Evolutionary conservation across 1,284 basidiomycete species (phyloP).

Genomic region (Caloboletus firmus): DNA sequence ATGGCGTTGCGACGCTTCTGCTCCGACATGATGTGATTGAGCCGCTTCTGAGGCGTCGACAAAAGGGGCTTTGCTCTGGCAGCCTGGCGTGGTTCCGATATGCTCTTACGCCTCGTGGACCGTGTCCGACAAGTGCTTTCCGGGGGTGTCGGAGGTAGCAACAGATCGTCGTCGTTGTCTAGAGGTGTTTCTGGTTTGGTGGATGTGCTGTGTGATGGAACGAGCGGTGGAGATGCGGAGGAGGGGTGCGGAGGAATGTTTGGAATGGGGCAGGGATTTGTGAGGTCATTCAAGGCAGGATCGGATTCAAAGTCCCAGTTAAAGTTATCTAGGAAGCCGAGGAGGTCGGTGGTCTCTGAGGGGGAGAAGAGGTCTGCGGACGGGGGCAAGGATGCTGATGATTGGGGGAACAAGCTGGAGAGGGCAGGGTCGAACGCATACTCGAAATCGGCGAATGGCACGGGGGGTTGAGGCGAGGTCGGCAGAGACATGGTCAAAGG

Average conservation of each 20-base stretch:
- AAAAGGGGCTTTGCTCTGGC: slow-evolving; percentile 57
- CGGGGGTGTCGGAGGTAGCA: slow-evolving; percentile 1
- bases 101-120: slow-evolving; percentile 23
- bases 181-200: slow-evolving; percentile 7
- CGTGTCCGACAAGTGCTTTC: slow-evolving; percentile 16
- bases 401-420: slow-evolving; percentile 51
- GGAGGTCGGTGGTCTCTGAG: slow-evolving; percentile 67
- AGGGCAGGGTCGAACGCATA: slow-evolving; percentile 61
- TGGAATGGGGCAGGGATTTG: slow-evolving; percentile 5
- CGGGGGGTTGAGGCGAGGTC: slow-evolving; percentile 44
- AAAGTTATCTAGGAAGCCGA: slow-evolving; percentile 77
- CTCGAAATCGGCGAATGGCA: slow-evolving; percentile 61
- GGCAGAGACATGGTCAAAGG: slow-evolving; percentile 34
- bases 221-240: slow-evolving; percentile 6
- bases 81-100: slow-evolving; percentile 21
- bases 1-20: slow-evolving; percentile 89
- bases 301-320: slow-evolving; percentile 58
- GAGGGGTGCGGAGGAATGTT: not conserved
- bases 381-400: slow-evolving; percentile 56
- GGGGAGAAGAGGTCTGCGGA: slow-evolving; percentile 74
- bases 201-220: slow-evolving; percentile 22
- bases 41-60: slow-evolving; percentile 82
- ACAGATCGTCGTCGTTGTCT: slow-evolving; percentile 11
- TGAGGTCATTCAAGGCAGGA: slow-evolving; percentile 14
- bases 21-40: slow-evolving; percentile 93